These are phyloP conservation scores for Glebionis coronaria DNA, from an alignment of 129 eudicot genomes.

Conservation along the genomic window DNA sequence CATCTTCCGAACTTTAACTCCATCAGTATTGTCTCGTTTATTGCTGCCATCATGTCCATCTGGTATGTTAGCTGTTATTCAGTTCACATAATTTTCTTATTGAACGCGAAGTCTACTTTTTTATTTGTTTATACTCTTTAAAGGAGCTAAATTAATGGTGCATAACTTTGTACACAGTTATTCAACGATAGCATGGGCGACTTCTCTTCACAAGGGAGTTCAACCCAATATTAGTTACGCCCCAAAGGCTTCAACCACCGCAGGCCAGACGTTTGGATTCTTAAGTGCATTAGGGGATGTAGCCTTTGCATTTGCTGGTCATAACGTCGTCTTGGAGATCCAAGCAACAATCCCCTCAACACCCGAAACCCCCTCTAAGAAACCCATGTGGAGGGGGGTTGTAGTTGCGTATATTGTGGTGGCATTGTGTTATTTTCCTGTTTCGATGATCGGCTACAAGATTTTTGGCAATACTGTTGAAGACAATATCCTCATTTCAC, in stretches of 20 bases:
- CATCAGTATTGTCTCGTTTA: constrained; percentile 34
- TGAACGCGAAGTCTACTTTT: no score
- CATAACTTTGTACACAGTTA: constrained; percentile 31
- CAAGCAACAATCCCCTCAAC: constrained; percentile 61
- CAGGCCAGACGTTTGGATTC: constrained; percentile 30
- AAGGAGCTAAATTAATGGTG: neutral
- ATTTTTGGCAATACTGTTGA: constrained; percentile 39
- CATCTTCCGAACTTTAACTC: constrained; percentile 55
- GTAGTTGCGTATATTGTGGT: constrained; percentile 40
- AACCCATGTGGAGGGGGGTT: constrained; percentile 64
- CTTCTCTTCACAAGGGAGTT: constrained; percentile 39
- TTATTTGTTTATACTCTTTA: neutral
- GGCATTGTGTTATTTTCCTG: constrained; percentile 59
- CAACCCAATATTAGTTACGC: constrained; percentile 30
- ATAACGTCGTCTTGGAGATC: constrained; percentile 57
- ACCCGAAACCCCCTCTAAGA: constrained; percentile 47
- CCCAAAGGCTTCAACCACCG: constrained; percentile 32
- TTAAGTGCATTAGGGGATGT: constrained; percentile 41
- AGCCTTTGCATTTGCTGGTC: constrained; percentile 58
- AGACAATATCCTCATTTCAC: constrained; percentile 45
- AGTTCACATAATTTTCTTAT: no score
- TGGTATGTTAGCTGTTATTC: constrained; percentile 21
- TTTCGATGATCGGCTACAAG: constrained; percentile 41
- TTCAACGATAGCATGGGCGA: constrained; percentile 46
- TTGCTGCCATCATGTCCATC: constrained; percentile 58